Conservation (phyloP, 2,329 filamentous ascomycete species). For the Lachnellula arida region DNA sequence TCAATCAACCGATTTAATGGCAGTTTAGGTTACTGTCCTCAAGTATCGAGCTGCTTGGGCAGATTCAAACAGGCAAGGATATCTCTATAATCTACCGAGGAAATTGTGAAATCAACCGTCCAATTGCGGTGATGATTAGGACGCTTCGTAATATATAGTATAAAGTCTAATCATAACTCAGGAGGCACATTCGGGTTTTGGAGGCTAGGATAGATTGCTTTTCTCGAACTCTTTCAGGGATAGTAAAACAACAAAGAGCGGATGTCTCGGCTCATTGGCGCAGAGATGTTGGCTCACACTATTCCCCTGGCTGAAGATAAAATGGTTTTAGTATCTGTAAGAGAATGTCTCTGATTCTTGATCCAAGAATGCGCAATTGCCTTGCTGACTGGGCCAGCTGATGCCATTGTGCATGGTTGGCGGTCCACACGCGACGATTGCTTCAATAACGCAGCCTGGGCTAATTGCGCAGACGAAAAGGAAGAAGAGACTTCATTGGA, state of each 20-base stretch:
- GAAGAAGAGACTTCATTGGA: conserved; percentile 1
- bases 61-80: not conserved
- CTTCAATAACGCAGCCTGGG: not conserved
- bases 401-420: conserved; percentile 7
- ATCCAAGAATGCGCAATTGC: not conserved
- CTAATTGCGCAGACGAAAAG: conserved; percentile 4
- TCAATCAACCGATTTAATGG: not conserved
- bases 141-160: not conserved
- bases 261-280: not conserved
- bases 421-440: not conserved
- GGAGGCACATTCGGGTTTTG: not conserved
- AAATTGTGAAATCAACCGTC: not conserved
- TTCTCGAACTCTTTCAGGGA: not conserved
- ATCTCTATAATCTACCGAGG: no score
- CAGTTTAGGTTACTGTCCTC: not conserved
- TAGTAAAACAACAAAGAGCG: not conserved
- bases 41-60: not conserved
- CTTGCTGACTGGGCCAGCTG: conserved; percentile 1
- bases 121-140: not conserved
- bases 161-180: not conserved
- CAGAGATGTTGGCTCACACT: not conserved
- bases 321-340: not conserved
- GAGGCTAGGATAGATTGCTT: not conserved
- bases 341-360: not conserved
- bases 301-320: not conserved